Conservation (phyloP, 2,329 filamentous ascomycete genomes). For the Hypomyces perniciosus region DNA sequence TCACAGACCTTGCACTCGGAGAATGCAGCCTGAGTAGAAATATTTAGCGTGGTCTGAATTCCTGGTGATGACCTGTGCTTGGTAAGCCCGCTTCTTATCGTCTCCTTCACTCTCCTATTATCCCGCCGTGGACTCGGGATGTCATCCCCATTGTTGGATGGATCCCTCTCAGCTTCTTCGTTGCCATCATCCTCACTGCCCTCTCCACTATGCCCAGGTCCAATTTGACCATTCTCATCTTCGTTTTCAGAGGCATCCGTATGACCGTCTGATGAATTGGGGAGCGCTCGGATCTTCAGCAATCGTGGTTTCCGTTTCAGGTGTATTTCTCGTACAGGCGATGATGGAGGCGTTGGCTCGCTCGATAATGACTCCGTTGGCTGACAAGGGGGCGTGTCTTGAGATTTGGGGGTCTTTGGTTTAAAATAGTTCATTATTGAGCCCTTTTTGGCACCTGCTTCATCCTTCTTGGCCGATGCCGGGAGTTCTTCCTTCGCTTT, state of each 20-base stretch:
- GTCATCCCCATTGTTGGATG: neutral
- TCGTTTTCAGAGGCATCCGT: constrained; percentile 7
- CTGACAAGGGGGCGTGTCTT: constrained; percentile 3
- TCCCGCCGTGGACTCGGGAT: neutral
- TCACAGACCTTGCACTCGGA: constrained; percentile 38
- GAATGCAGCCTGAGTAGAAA: constrained; percentile 36
- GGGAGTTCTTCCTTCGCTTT: neutral
- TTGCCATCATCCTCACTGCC: neutral
- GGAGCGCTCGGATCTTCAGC: constrained; percentile 23
- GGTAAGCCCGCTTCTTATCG: neutral
- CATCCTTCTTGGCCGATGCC: neutral
- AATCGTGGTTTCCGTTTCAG: constrained; percentile 22
- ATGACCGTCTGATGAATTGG: constrained; percentile 12
- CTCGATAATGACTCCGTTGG: neutral
- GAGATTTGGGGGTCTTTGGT: constrained; percentile 19
- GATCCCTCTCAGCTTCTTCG: neutral
- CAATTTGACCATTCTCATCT: neutral
- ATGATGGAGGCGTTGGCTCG: constrained; percentile 14
- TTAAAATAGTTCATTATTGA: constrained; percentile 39
- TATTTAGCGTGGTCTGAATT: constrained; percentile 40
- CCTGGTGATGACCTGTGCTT: constrained; percentile 14
- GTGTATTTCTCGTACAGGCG: constrained; percentile 2
- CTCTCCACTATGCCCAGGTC: too few relatives aligned
- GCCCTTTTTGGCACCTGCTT: constrained; percentile 19
- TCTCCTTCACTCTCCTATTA: neutral